Conservation (phyloP, 768 basidiomycete species). For the Termitomyces sp. region DNA sequence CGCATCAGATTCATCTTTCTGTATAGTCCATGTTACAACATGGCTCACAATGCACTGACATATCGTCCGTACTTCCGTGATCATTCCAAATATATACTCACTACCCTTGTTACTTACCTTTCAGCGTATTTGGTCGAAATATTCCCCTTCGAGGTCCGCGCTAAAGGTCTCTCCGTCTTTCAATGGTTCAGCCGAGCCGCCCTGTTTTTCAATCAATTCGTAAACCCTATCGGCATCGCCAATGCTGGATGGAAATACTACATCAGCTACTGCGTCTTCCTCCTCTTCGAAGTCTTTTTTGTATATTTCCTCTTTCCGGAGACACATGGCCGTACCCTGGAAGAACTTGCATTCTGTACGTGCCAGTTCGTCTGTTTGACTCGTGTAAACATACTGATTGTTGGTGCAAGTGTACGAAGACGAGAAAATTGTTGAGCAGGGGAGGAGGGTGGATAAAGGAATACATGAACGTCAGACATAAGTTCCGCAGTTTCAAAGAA, state of each 20-base stretch:
- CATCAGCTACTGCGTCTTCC: conserved; percentile 48
- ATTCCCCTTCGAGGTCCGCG: conserved; percentile 59
- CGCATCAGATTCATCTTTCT: conserved; percentile 45
- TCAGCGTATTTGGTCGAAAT: conserved; percentile 60
- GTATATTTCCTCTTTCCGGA: conserved; percentile 62
- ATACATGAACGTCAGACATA: conserved; percentile 14
- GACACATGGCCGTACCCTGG: conserved; percentile 42
- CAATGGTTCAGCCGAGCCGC: conserved; percentile 53
- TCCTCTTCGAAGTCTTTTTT: conserved; percentile 48
- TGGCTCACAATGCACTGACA: conserved; percentile 52
- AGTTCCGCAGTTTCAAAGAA: not conserved
- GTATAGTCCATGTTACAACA: conserved; percentile 50
- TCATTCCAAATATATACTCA: not conserved
- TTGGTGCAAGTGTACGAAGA: conserved; percentile 32
- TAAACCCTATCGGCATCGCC: conserved; percentile 58
- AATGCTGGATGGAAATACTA: conserved; percentile 58
- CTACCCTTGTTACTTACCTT: conserved; percentile 28
- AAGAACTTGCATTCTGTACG: conserved; percentile 58
- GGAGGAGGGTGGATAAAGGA: conserved; percentile 34
- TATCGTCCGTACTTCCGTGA: conserved; percentile 27
- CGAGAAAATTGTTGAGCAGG: conserved; percentile 33
- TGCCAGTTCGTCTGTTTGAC: not conserved
- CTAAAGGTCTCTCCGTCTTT: conserved; percentile 57
- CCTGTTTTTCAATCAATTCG: conserved; percentile 58
- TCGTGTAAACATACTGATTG: not conserved